Evolutionary conservation across 768 basidiomycete genomes (phyloP).

Genomic region (Flagelloscypha sp.): DNA sequence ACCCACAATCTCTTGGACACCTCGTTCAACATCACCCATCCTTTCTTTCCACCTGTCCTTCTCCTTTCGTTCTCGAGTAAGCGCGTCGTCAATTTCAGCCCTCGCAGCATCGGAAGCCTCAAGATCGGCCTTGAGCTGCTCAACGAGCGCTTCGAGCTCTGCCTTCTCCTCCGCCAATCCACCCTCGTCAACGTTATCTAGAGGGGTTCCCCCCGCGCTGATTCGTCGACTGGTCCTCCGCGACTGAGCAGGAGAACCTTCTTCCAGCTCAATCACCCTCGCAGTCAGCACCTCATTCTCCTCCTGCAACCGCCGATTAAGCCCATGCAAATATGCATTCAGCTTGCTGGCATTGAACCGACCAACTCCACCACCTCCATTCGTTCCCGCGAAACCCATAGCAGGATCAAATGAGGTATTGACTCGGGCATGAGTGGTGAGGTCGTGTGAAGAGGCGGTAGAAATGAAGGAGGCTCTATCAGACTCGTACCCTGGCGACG

Average conservation of each 20-base stretch:
- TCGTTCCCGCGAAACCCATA: slow-evolving; percentile 61
- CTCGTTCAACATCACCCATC: slow-evolving; percentile 63
- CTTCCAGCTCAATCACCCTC: slow-evolving; percentile 46
- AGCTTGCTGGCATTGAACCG: slow-evolving; percentile 81
- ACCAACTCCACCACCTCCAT: slow-evolving; percentile 57
- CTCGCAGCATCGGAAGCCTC: slow-evolving; percentile 39
- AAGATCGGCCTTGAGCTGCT: slow-evolving; percentile 40
- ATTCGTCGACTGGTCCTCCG: slow-evolving; percentile 34
- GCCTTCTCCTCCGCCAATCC: slow-evolving; percentile 29
- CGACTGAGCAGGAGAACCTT: slow-evolving; percentile 32
- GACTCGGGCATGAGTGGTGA: slow-evolving; percentile 69
- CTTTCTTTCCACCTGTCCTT: slow-evolving; percentile 64
- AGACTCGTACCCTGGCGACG: slow-evolving; percentile 36
- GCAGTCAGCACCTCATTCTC: slow-evolving; percentile 69
- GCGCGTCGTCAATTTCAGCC: slow-evolving; percentile 33
- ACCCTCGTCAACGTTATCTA: slow-evolving; percentile 60
- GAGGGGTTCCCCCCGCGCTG: slow-evolving; percentile 41
- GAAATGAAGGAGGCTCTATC: slow-evolving; percentile 70
- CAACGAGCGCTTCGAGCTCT: slow-evolving; percentile 41
- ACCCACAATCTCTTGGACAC: slow-evolving; percentile 58
- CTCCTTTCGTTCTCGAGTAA: slow-evolving; percentile 48
- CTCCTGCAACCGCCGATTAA: slow-evolving; percentile 76
- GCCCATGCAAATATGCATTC: slow-evolving; percentile 77
- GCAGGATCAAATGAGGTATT: slow-evolving; percentile 88
- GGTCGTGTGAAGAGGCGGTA: slow-evolving; percentile 80